These are phyloP conservation scores for Striga hermonthica DNA, from an alignment of 305 asterid genomes.

Conservation along the genomic window DNA sequence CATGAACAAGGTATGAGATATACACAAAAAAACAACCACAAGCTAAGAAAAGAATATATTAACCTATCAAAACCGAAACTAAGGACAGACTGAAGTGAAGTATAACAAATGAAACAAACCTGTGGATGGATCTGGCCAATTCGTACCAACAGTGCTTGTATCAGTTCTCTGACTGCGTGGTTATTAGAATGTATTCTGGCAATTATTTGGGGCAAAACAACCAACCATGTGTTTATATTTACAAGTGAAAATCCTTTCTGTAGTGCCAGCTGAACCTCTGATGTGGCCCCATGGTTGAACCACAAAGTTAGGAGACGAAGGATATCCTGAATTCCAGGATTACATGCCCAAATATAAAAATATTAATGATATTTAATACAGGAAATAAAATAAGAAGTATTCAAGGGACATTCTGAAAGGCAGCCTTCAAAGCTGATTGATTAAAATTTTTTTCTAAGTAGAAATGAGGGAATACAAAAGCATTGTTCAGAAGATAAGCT, in stretches of 20 bases:
- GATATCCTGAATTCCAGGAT: conserved; percentile 66
- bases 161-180: conserved; percentile 87
- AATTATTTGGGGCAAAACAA: conserved; percentile 97
- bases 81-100: neutral
- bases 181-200: conserved; percentile 98
- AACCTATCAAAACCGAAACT: conserved; percentile 4
- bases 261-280: conserved; percentile 93
- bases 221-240: conserved; percentile 98
- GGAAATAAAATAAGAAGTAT: conserved; percentile 10
- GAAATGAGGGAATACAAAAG: neutral
- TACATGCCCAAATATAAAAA: conserved; percentile 28
- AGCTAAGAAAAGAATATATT: neutral
- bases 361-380: conserved; percentile 13
- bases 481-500: conserved; percentile 14
- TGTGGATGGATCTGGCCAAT: conserved; percentile 99
- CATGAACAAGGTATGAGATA: no score
- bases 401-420: conserved; percentile 12
- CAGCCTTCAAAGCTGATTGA: neutral
- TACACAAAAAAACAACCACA: neutral
- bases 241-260: conserved; percentile 93
- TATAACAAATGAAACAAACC: conserved; percentile 44
- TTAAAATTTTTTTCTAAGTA: neutral
- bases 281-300: conserved; percentile 99
- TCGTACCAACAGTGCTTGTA: conserved; percentile 88
- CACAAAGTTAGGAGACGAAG: conserved; percentile 97